Percentiles rank a stretch among this genome's conserved stretches.
phyloP scores from a whole-genome alignment of 176 grass and related monocot genomes.

The Carex pumila region DNA sequence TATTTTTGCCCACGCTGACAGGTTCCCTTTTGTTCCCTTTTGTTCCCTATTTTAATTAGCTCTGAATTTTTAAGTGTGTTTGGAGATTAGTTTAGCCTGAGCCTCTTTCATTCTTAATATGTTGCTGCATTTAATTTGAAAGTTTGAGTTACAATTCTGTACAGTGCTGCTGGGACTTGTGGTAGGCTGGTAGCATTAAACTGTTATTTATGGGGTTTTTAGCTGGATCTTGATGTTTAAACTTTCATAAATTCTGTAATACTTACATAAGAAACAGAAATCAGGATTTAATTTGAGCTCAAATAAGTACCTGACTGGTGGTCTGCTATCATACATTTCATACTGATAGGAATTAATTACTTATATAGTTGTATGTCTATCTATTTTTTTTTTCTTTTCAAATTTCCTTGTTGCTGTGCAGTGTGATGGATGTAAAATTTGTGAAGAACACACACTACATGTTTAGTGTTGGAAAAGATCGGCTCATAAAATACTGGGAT shows the following conservation, averaged over 20 bases:
- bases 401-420: conserved; percentile 31
- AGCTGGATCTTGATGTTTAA: not conserved
- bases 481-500: conserved; percentile 87
- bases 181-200: not conserved
- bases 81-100: not conserved
- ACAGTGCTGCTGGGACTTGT: not conserved
- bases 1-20: conserved; percentile 87
- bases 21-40: conserved; percentile 35
- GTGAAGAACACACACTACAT: conserved; percentile 89
- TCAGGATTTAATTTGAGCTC: not conserved
- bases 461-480: conserved; percentile 96
- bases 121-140: not conserved
- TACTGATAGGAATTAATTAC: not conserved
- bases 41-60: not conserved
- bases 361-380: not conserved
- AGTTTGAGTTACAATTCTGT: not conserved
- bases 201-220: not conserved
- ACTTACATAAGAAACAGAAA: not conserved
- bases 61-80: not conserved
- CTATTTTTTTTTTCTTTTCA: not conserved
- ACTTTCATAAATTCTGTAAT: not conserved
- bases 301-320: not conserved
- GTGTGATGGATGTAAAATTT: conserved; percentile 94
- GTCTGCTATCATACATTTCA: not conserved
- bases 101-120: not conserved